A percentile compares a stretch with the other conserved stretches of the same genome.
These are phyloP conservation scores for Gossypium gossypioides DNA, from an alignment of 441 rosid genomes.

Conservation along the genomic window DNA sequence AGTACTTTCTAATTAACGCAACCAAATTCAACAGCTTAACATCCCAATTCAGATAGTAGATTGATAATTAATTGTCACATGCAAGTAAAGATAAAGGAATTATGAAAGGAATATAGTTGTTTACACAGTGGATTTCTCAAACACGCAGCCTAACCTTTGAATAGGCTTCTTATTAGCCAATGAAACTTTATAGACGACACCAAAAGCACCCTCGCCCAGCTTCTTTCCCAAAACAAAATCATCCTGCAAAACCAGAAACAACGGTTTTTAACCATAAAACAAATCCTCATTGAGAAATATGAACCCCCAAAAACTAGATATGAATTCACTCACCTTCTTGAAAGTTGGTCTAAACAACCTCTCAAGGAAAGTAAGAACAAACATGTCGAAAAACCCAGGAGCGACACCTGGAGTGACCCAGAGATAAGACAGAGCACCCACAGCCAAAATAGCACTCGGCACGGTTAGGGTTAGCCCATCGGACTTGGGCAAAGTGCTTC, in stretches of 20 bases:
- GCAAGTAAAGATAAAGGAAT: neutral
- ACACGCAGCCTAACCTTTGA: neutral
- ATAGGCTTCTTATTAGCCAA: constrained; percentile 6
- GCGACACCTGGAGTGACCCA: constrained; percentile 99
- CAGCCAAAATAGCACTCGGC: constrained; percentile 73
- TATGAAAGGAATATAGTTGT: neutral
- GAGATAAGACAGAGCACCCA: constrained; percentile 72
- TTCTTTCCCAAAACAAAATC: constrained; percentile 89
- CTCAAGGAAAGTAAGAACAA: constrained; percentile 82
- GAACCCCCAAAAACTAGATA: neutral
- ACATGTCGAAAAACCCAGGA: constrained; percentile 93
- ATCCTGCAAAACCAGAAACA: constrained; percentile 43
- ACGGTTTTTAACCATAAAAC: constrained; percentile 5
- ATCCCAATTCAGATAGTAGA: constrained; percentile 13
- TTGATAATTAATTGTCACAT: neutral
- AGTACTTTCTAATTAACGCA: neutral
- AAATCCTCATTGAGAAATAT: neutral
- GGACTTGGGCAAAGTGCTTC: constrained; percentile 84
- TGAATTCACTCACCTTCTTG: constrained; percentile 40
- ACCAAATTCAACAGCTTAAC: neutral
- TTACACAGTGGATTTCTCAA: neutral
- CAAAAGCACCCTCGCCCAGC: constrained; percentile 90
- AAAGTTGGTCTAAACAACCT: constrained; percentile 63
- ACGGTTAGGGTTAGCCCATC: constrained; percentile 57
- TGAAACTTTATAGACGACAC: constrained; percentile 70